A percentile compares a stretch with the other conserved stretches of the same genome.
phyloP scores from a whole-genome alignment of 257 asterid genomes.

The Ilex asprella region DNA sequence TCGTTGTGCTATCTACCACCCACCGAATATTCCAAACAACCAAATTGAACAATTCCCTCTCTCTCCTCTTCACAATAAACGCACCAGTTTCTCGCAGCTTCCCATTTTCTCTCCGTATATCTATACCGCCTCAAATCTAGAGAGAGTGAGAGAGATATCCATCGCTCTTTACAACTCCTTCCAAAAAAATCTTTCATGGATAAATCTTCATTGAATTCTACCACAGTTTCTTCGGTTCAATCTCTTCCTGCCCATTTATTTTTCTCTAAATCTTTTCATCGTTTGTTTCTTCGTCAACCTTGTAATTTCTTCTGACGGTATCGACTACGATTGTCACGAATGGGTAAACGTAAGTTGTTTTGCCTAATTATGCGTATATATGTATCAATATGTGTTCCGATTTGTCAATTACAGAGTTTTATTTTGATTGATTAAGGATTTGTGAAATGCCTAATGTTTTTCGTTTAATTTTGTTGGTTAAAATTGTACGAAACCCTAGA shows the following conservation, averaged over 20 bases:
- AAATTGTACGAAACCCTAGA: too few relatives aligned
- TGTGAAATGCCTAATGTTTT: too few relatives aligned
- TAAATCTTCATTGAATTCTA: conserved; percentile 27
- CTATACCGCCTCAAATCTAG: too few relatives aligned
- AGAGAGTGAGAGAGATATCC: too few relatives aligned
- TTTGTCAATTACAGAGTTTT: too few relatives aligned
- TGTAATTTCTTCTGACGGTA: conserved; percentile 26
- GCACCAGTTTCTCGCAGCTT: not conserved
- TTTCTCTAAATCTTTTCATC: conserved; percentile 29
- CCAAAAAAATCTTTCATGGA: conserved; percentile 13
- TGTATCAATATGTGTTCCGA: too few relatives aligned
- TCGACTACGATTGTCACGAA: conserved; percentile 3
- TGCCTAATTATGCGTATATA: not conserved
- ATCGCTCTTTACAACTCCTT: not conserved
- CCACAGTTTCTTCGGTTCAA: conserved; percentile 10
- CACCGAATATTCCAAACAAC: too few relatives aligned
- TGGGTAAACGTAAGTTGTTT: conserved; percentile 74
- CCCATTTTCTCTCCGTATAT: too few relatives aligned
- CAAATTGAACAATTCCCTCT: too few relatives aligned
- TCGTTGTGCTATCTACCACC: too few relatives aligned
- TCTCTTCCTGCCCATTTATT: conserved; percentile 20
- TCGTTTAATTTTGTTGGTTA: too few relatives aligned
- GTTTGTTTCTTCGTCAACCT: conserved; percentile 32
- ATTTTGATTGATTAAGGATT: not conserved
- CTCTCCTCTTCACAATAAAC: too few relatives aligned